Evolutionary conservation across 2,329 filamentous ascomycete genomes (phyloP).

Genomic region (Talaromyces sp.): DNA sequence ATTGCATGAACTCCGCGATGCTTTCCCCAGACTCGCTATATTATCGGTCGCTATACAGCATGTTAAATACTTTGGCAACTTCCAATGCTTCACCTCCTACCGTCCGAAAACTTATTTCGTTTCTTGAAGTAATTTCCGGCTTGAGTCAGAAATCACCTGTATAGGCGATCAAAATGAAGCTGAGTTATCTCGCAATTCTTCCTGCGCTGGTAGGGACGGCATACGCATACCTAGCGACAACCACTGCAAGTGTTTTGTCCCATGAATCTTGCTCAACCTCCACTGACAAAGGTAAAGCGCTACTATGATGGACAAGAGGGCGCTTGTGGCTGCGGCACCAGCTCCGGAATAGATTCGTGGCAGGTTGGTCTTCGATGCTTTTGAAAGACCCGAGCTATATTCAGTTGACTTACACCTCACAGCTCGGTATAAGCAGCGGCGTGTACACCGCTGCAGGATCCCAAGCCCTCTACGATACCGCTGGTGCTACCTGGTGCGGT

Average conservation of each 20-base stretch:
- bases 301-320: constrained; percentile 34
- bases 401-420: constrained; percentile 28
- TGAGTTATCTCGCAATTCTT: constrained; percentile 3
- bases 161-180: constrained; percentile 7
- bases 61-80: not conserved
- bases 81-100: not conserved
- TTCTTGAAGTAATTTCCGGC: not conserved
- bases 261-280: not conserved
- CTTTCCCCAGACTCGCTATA: not conserved
- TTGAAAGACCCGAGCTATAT: not conserved
- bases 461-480: constrained; percentile 25
- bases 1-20: not conserved
- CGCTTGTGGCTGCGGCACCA: constrained; percentile 31
- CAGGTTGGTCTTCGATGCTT: constrained; percentile 22
- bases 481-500: constrained; percentile 26
- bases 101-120: not conserved
- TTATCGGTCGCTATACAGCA: not conserved
- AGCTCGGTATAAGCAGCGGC: constrained; percentile 10
- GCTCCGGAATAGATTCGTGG: constrained; percentile 27
- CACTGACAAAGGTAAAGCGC: not conserved
- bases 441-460: constrained; percentile 27
- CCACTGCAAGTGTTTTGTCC: constrained; percentile 5
- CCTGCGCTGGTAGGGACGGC: constrained; percentile 8
- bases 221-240: constrained; percentile 14
- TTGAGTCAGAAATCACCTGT: not conserved